Evolutionary conservation across 176 grass and related monocot species (phyloP).

Genomic region (Tillandsia fasciculata): DNA sequence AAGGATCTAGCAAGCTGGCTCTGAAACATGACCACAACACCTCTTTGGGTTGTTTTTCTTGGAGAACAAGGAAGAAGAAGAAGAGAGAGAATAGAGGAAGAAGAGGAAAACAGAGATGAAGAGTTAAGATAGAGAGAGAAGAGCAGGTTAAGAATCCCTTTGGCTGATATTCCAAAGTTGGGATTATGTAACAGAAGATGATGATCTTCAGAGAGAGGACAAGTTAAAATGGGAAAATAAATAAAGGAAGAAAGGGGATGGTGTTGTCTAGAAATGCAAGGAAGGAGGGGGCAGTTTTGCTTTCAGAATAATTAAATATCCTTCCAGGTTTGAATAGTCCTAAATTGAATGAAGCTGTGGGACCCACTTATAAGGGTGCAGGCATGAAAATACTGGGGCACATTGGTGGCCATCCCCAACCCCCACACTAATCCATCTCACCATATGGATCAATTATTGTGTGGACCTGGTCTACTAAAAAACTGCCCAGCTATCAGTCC

Average conservation of each 20-base stretch:
- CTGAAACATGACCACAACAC: constrained; percentile 53
- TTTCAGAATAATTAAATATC: not conserved
- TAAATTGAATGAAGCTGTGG: constrained; percentile 4
- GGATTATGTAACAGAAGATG: constrained; percentile 3
- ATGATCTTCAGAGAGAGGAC: not conserved
- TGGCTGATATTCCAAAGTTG: not conserved
- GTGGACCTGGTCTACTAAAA: no score
- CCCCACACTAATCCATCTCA: constrained; percentile 1
- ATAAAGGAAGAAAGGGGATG: not conserved
- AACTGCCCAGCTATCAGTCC: no score
- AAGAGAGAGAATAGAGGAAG: constrained; percentile 24
- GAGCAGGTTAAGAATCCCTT: constrained; percentile 9
- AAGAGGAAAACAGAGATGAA: constrained; percentile 17
- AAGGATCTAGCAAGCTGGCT: constrained; percentile 52
- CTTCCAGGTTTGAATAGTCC: constrained; percentile 3
- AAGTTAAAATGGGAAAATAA: not conserved
- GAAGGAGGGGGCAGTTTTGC: not conserved
- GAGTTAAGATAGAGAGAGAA: not conserved
- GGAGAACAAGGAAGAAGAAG: constrained; percentile 23
- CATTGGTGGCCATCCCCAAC: constrained; percentile 22
- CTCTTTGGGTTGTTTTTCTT: constrained; percentile 5
- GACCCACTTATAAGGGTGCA: constrained; percentile 3
- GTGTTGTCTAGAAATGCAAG: not conserved
- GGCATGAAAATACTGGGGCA: constrained; percentile 12
- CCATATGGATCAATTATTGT: not conserved